Base-by-base conservation (phyloP, 352 stramenopile genomes). In the Thraustotheca clavata region DNA sequence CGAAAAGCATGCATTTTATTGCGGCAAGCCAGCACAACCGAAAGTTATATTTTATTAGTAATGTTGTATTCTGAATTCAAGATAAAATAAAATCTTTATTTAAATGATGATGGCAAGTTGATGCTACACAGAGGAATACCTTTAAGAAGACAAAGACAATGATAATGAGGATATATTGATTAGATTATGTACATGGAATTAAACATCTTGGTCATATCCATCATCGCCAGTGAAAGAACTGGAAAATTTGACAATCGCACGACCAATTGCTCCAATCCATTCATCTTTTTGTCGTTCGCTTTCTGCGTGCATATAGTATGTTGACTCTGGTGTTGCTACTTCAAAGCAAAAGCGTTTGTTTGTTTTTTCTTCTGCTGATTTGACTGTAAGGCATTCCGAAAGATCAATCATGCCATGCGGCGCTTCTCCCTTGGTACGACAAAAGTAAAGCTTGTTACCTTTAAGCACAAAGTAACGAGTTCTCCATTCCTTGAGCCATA, bases 241-340 rank as follows among this genome's bases (percentile, higher is more conserved):
- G 7, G 91, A 98, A 77, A 96, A 98, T 69, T 97, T 95, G 67
- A 99, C 96, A 76, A 99, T 99, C 26, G 95, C 89, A 62, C 94
- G 93, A 43, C 96, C 96, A 47, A 99, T 97, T 47, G 91, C 91
- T 35, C 95, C 96, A 67, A 96, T 96, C 88, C 88, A 96, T 67
- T 95, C 86, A 74, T 96, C 85, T 75, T 95, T 96, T 41, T 93
- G 84, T 75, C 94, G 86, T 68, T 96, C 88, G 62, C 80, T 91
- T 70, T 95, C 84, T 29, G 88, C 88, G 74, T 92, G 94, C 84
- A 96, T 95, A 74, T 95, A 96, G 73, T 89, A 96, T 20, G 86
- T 93, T 16, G 77, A 85, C 68, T 96, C 81, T 22, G 84, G 81
- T 61, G 88, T 96, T 26, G 87, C 83, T 29, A 96, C 84, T 62